phyloP scores from a whole-genome alignment of 345 rosid genomes.

The Hibiscus tridactylites region DNA sequence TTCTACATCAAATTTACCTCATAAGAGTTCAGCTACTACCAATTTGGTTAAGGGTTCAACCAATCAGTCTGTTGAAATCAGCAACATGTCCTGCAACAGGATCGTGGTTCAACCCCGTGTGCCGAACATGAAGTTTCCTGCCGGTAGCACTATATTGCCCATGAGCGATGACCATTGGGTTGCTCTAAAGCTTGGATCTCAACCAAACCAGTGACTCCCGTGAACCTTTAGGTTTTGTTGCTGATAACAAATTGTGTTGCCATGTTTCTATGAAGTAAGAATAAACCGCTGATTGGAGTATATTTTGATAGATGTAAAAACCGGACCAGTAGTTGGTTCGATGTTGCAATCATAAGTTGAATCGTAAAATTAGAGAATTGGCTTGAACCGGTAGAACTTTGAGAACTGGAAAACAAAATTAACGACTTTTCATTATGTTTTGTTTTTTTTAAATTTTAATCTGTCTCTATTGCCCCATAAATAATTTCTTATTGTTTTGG shows the following conservation, averaged over 20 bases:
- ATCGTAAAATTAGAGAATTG: too few relatives aligned
- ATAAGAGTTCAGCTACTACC: background rate
- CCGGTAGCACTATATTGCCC: slow-evolving; percentile 14
- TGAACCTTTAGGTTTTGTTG: background rate
- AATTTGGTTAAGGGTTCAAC: background rate
- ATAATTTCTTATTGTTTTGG: too few relatives aligned
- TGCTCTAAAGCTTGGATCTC: background rate
- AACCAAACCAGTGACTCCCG: background rate
- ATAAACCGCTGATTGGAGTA: background rate
- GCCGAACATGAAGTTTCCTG: slow-evolving; percentile 19
- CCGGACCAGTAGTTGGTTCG: too few relatives aligned
- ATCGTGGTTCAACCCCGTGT: slow-evolving; percentile 16
- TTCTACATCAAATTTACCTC: background rate
- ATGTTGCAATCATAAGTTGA: too few relatives aligned
- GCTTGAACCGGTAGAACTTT: too few relatives aligned
- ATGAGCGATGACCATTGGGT: background rate
- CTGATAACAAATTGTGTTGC: background rate
- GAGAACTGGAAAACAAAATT: too few relatives aligned
- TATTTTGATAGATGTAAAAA: too few relatives aligned
- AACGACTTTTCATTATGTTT: too few relatives aligned
- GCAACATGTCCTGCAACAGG: background rate
- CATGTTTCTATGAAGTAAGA: background rate
- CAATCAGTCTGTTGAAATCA: background rate
- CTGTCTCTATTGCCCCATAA: too few relatives aligned
- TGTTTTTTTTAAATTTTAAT: too few relatives aligned